phyloP scores from a whole-genome alignment of 106 monocot species.

The Acorus gramineus region DNA sequence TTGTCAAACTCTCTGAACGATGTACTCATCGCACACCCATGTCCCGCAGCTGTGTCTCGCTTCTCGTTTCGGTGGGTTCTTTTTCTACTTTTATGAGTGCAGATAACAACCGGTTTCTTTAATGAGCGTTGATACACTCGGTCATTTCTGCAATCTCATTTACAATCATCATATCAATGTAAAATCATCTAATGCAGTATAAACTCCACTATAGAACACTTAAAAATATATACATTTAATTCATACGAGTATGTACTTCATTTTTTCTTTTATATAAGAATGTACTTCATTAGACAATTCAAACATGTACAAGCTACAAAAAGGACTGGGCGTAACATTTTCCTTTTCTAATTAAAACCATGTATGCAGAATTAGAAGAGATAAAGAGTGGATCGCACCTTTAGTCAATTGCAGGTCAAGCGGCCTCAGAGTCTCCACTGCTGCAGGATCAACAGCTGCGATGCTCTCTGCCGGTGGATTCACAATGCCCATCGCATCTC shows the following conservation, averaged over 20 bases:
- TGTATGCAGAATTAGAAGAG: constrained; percentile 31
- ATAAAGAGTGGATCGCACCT: constrained; percentile 6
- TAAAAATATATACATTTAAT: no score
- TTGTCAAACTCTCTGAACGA: constrained; percentile 68
- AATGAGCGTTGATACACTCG: no score
- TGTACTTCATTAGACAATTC: no score
- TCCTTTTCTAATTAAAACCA: neutral
- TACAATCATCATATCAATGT: no score
- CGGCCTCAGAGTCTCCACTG: constrained; percentile 73
- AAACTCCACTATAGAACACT: no score
- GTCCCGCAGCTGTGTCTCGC: constrained; percentile 85
- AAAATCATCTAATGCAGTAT: no score
- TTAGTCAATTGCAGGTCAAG: constrained; percentile 78
- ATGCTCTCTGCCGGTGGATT: constrained; percentile 92
- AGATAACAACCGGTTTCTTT: no score
- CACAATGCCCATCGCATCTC: constrained; percentile 47
- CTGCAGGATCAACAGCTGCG: constrained; percentile 92
- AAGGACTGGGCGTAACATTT: constrained; percentile 2
- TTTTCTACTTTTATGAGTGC: neutral
- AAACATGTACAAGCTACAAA: no score
- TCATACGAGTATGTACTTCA: no score
- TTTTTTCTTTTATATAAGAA: no score
- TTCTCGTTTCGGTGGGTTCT: constrained; percentile 74
- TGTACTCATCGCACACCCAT: constrained; percentile 74
- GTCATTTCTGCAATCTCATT: no score